Base-by-base conservation (phyloP, 805 yeast species). In the Kazachstania viticola region DNA sequence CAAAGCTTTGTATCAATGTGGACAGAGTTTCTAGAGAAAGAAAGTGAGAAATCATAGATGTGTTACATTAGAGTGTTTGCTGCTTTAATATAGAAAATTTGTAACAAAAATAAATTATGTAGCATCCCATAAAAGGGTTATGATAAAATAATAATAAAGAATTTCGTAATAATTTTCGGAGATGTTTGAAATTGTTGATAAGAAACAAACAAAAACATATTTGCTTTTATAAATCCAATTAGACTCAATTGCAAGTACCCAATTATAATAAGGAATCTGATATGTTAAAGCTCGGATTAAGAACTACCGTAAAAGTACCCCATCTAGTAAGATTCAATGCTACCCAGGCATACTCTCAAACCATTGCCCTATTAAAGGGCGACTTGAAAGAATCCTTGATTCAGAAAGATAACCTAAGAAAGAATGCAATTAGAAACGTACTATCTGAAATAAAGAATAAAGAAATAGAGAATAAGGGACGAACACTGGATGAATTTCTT, bases 11-110 rank as follows among this genome's bases (percentile, higher is more conserved):
- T 78, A 3, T 70, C 80, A 1, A 51, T 79, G 30, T 80, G 91
- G 91, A 79, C 88, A 1, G 88, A 79, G 30, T 80, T 71, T 41
- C 58, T 80, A 40, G 88, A 80, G 45, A 77, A 74, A 44, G 88
- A 80, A 53, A 71, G 82, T 28, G 61, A 69, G 30, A 40, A 42
- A 37, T 41, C n/a, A n/a, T n/a, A n/a, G n/a, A n/a, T n/a, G n/a
- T n/a, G n/a, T n/a, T n/a, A n/a, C n/a, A n/a, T n/a, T n/a, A n/a
- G n/a, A n/a, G n/a, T n/a, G n/a, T n/a, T n/a, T n/a, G n/a, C n/a
- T n/a, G n/a, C n/a, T n/a, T n/a, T n/a, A n/a, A n/a, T n/a, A n/a
- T n/a, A n/a, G n/a, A n/a, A n/a, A n/a, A n/a, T n/a, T n/a, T n/a
- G n/a, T n/a, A n/a, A n/a, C n/a, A n/a, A n/a, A n/a, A n/a, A n/a